A percentile compares a stretch with the other conserved stretches of the same genome.
These are phyloP conservation scores for Nicotiana sylvestris DNA, from an alignment of 257 asterid species.

Conservation along the genomic window DNA sequence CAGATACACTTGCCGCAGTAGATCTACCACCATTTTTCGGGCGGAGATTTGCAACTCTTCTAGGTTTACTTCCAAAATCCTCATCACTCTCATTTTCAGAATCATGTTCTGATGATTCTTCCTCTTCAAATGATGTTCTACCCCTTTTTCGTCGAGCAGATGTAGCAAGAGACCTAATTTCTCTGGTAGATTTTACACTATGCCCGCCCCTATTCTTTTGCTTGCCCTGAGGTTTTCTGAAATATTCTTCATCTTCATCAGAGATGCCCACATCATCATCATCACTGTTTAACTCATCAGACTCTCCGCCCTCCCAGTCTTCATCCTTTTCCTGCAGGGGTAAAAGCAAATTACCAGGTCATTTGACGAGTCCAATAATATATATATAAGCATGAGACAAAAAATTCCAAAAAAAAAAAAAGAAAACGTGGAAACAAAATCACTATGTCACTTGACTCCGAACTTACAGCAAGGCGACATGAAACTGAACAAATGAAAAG, in stretches of 20 bases:
- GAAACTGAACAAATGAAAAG: background rate
- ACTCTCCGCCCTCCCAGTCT: constrained; percentile 92
- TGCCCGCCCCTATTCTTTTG: constrained; percentile 53
- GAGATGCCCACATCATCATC: constrained; percentile 70
- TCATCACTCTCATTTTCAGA: constrained; percentile 68
- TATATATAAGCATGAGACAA: background rate
- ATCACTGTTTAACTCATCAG: constrained; percentile 62
- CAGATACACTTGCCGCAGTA: constrained; percentile 33
- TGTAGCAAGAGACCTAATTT: constrained; percentile 36
- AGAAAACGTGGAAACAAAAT: background rate
- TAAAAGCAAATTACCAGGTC: constrained; percentile 14
- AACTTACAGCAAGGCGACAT: background rate
- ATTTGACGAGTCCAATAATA: background rate
- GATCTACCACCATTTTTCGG: constrained; percentile 57
- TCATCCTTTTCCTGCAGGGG: constrained; percentile 59
- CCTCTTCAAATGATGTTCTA: constrained; percentile 59
- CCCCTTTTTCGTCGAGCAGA: constrained; percentile 60
- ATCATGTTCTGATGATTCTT: constrained; percentile 70
- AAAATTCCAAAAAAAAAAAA: background rate
- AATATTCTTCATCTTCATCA: constrained; percentile 62
- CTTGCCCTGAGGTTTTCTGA: constrained; percentile 50
- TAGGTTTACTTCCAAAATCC: constrained; percentile 48
- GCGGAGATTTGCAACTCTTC: constrained; percentile 48
- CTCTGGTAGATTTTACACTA: constrained; percentile 55
- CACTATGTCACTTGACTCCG: background rate